phyloP scores from a whole-genome alignment of 306 rosid species.

The Gillenia trifoliata region DNA sequence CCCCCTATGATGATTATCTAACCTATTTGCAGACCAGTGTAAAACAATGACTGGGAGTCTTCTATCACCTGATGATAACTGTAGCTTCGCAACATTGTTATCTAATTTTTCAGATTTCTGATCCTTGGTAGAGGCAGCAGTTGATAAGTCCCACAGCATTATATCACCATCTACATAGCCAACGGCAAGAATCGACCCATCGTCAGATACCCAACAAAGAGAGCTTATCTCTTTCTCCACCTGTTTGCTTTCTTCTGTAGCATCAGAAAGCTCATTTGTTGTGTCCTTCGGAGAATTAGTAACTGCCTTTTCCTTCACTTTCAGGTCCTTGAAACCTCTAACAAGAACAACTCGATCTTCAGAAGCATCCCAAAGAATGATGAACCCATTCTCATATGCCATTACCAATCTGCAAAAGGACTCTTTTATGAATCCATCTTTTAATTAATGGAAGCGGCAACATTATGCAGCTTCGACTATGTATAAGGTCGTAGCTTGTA shows the following conservation, averaged over 20 bases:
- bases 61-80: slow-evolving; percentile 57
- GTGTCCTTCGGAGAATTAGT: slow-evolving; percentile 31
- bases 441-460: not conserved
- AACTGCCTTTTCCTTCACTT: slow-evolving; percentile 37
- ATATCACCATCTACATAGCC: slow-evolving; percentile 94
- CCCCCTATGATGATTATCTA: slow-evolving; percentile 37
- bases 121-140: slow-evolving; percentile 33
- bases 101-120: slow-evolving; percentile 34
- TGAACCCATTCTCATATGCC: slow-evolving; percentile 75
- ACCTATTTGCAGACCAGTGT: slow-evolving; percentile 51
- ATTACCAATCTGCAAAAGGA: slow-evolving; percentile 65
- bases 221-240: slow-evolving; percentile 76
- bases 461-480: not conserved
- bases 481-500: not conserved
- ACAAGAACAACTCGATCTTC: slow-evolving; percentile 65
- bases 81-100: slow-evolving; percentile 63
- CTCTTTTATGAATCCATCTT: slow-evolving; percentile 5
- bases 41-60: slow-evolving; percentile 73
- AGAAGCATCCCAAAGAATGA: slow-evolving; percentile 84
- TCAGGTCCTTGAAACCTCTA: slow-evolving; percentile 60
- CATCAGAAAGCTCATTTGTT: slow-evolving; percentile 34
- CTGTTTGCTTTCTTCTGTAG: slow-evolving; percentile 36
- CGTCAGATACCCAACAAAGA: slow-evolving; percentile 78
- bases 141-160: slow-evolving; percentile 74
- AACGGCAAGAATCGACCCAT: slow-evolving; percentile 68